Conservation (phyloP, 2,329 filamentous ascomycete species). For the Colletotrichum sp. region DNA sequence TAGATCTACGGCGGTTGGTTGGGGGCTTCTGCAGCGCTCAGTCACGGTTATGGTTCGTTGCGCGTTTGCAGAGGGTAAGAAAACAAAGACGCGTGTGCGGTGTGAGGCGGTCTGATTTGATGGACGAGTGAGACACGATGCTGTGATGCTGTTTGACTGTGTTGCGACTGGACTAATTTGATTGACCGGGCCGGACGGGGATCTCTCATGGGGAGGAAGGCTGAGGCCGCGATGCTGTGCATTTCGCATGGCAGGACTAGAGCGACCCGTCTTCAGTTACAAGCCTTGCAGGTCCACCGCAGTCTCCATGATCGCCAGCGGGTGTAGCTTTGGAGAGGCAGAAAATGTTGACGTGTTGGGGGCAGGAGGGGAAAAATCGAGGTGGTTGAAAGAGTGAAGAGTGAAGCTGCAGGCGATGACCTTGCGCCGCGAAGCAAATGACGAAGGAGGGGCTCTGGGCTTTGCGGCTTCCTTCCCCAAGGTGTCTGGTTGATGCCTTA, state of each 20-base stretch:
- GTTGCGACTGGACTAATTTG: background rate
- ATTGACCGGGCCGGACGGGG: background rate
- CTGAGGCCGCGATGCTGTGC: background rate
- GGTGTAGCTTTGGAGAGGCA: background rate
- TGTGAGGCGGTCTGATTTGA: background rate
- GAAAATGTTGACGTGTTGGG: background rate
- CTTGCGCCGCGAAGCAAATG: background rate
- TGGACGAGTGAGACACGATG: background rate
- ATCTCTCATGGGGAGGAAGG: background rate
- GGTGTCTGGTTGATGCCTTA: background rate
- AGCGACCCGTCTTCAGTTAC: fast-evolving
- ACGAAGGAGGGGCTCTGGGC: background rate
- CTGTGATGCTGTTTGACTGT: background rate
- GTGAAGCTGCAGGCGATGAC: background rate
- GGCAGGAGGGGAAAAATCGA: background rate
- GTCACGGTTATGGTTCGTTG: background rate
- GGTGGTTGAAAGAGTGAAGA: background rate
- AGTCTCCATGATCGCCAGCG: background rate
- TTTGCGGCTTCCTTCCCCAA: background rate
- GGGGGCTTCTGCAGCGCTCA: background rate
- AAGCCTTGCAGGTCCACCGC: background rate
- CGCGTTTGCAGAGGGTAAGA: background rate
- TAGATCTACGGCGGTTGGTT: background rate
- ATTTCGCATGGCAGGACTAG: background rate
- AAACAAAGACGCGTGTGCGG: background rate